Base-by-base conservation (phyloP, 108 stramenopile species). In the Discostella stelligeroides region DNA sequence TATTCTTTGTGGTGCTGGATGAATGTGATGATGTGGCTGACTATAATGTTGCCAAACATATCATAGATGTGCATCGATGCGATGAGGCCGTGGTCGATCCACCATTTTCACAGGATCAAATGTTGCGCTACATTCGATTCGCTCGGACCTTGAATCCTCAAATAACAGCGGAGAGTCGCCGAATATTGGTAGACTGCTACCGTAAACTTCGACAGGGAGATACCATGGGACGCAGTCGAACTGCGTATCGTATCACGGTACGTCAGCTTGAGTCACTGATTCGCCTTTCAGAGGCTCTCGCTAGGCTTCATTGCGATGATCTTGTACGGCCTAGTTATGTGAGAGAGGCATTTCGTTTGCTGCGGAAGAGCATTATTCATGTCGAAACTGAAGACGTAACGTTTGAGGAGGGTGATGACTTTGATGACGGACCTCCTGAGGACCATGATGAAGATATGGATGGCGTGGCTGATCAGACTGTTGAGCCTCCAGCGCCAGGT, bases 1-100 rank as follows among this genome's bases (percentile, higher is more conserved):
- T 99, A 46, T 98, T 99, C 80, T 99, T 98, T 84, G 96, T 99
- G 13, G 96, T 99, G 13, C 69, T 98, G 29, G 99, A 98, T 76
- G 99, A 98, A 65, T 98, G 97, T 66, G 92, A 97, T 64, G 96
- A 97, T 13, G 85, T 88, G 15, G 72, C 94, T 7, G 99, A 99
- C 75, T 84, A 86, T 43, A 85, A 78, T 64, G 97, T 99, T 43
- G 97, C 97, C 38, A 72, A 88, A 50, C 98, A 99, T 80, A 98
- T 99, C 81, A 71, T 99, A 37, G 86, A 92, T 30, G 97, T 98
- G 4, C 97, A 98, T 57, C 79, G 89, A 37, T 90, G 88, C 47
- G 73, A 86, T 27, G 88, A 84, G 30, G 68, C 41, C n/a, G 87
- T 79, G 8, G 68, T 93, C 34, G 75, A 84, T 12, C 82, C 96